Evolutionary conservation across 225 moss, liverwort and hornwort species (phyloP), one percentile per base, ranked within the genome.

Genomic region (Asterella californica): DNA sequence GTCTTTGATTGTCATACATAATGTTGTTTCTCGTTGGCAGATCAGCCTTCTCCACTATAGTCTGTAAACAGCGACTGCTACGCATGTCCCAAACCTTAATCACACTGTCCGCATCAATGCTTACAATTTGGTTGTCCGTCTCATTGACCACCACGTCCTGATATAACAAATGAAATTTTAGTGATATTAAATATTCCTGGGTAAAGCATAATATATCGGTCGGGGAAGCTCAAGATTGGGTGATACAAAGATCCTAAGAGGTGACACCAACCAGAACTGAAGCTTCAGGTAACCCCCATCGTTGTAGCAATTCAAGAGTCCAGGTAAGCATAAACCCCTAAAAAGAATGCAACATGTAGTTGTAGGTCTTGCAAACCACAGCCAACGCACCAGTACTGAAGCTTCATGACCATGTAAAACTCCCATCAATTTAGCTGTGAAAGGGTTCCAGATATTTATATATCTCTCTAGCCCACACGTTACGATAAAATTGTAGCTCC

Each of bases 41-140:
- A 37, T 81, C 62, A n/a, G 88, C 76, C 45, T 87, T 91, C 79
- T 97, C 93, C 63, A 84, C 74, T 25, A 97, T 82, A 0, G 93
- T 94, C 85, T 97, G 93, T 80, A 97, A 80, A 79, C 96, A 97
- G 4, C 94, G 90, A 72, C 91, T 93, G 79, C 94, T 97, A 48
- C 96, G 91, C 91, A 97, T 91, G 80, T 97, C 96, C 96, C 96
- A 94, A 67, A 97, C 94, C 84, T 94, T 97, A 14, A 97, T 94
- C 60, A 83, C 82, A 62, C 91, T 88, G 57, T 97, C 93, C 38
- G 93, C 79, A 55, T 90, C 86, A 71, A 97, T 92, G 88, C 94
- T 97, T 76, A 97, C 88, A 80, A 97, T 94, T 75, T 97, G 96
- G 75, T 97, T 94, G 78, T 97, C 96, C 49, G 82, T 82, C 81